phyloP scores from a whole-genome alignment of 768 basidiomycete species.

The Amanita phalloides region DNA sequence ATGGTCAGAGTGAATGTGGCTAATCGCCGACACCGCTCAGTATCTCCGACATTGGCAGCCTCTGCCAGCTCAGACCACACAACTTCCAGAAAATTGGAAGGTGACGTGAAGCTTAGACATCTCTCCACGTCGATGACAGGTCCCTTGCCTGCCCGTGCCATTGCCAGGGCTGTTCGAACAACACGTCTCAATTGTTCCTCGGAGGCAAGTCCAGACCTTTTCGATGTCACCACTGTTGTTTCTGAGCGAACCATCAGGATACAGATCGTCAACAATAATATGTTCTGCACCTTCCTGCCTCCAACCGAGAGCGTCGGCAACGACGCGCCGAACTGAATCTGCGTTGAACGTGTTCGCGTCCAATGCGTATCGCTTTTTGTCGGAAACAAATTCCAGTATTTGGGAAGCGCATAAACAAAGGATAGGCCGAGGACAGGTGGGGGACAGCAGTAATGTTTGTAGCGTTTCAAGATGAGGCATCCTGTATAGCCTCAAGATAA shows the following conservation, averaged over 20 bases:
- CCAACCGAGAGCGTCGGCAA: conserved; percentile 26
- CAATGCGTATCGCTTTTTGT: conserved; percentile 22
- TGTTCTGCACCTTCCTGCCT: conserved; percentile 22
- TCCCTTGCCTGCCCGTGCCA: conserved; percentile 51
- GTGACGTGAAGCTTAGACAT: conserved; percentile 47
- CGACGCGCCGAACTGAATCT: conserved; percentile 25
- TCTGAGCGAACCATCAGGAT: not conserved
- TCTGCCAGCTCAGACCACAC: conserved; percentile 60
- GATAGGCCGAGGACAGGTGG: conserved; percentile 58
- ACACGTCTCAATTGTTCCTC: conserved; percentile 44
- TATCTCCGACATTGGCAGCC: conserved; percentile 44
- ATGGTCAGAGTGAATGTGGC: conserved; percentile 59
- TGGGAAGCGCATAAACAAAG: conserved; percentile 48
- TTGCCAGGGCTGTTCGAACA: conserved; percentile 44
- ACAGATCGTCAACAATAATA: not conserved
- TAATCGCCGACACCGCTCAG: conserved; percentile 53
- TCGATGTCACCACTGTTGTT: not conserved
- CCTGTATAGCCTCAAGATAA: conserved; percentile 29
- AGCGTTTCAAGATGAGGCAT: conserved; percentile 51
- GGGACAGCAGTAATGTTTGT: conserved; percentile 52
- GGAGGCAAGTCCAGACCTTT: not conserved
- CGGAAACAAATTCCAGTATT: conserved; percentile 33
- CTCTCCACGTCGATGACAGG: conserved; percentile 57
- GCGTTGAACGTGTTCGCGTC: conserved; percentile 21
- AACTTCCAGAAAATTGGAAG: conserved; percentile 49